Conservation (phyloP, 2,329 filamentous ascomycete genomes). For the Fusarium sp. region DNA sequence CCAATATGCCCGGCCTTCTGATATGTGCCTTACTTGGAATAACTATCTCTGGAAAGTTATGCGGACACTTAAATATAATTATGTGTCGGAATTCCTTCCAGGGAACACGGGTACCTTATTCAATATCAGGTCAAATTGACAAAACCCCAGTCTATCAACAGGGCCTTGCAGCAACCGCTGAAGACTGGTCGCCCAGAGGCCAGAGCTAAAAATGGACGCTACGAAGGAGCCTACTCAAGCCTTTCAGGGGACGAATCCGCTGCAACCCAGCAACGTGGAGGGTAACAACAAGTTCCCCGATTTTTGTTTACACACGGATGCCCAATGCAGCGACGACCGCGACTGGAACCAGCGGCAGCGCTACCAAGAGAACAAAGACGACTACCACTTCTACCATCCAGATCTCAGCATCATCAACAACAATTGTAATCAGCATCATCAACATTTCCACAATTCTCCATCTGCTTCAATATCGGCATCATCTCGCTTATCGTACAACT, state of each 20-base stretch:
- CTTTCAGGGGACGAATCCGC: constrained; percentile 45
- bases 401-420: constrained; percentile 32
- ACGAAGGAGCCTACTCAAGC: constrained; percentile 32
- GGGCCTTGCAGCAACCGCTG: constrained; percentile 25
- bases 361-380: constrained; percentile 15
- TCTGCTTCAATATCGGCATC: constrained; percentile 40
- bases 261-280: constrained; percentile 55
- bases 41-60: background rate
- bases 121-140: constrained; percentile 3
- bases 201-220: constrained; percentile 40
- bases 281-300: constrained; percentile 55
- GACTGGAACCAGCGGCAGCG: constrained; percentile 13
- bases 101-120: background rate
- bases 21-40: background rate
- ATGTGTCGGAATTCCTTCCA: background rate
- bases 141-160: constrained; percentile 10
- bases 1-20: constrained; percentile 7
- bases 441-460: constrained; percentile 45
- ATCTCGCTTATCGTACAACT: constrained; percentile 46
- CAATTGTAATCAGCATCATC: constrained; percentile 44
- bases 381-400: constrained; percentile 17
- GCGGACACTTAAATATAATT: constrained; percentile 3
- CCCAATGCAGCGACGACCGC: constrained; percentile 29
- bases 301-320: constrained; percentile 57
- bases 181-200: constrained; percentile 23